A percentile compares a stretch with the other conserved stretches of the same genome.
These are phyloP conservation scores for Pterocarpus santalinus DNA, from an alignment of 306 rosid species.

Conservation along the genomic window DNA sequence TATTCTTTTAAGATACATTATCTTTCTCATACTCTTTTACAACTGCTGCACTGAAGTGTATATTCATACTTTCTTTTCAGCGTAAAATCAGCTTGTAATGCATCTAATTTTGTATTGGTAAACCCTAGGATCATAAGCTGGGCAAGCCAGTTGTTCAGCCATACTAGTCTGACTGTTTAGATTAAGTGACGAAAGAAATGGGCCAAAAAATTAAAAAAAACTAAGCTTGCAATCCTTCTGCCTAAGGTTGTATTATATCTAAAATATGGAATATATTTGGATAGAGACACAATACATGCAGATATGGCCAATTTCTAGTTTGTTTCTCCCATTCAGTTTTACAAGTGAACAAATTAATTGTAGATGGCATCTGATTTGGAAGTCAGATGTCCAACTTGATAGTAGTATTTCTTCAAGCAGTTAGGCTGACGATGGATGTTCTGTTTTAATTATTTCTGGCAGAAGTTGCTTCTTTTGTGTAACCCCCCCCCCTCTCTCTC, in stretches of 20 bases:
- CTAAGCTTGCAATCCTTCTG: background rate
- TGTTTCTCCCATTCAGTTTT: background rate
- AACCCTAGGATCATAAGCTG: slow-evolving; percentile 5
- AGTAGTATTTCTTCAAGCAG: background rate
- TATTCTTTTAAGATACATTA: slow-evolving; percentile 16
- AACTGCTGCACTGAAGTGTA: background rate
- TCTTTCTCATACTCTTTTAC: background rate
- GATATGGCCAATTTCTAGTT: background rate
- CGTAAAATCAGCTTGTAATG: background rate
- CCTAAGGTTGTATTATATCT: background rate
- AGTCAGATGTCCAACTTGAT: slow-evolving; percentile 1
- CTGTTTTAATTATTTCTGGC: too few relatives aligned
- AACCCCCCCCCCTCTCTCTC: too few relatives aligned
- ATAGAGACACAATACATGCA: background rate
- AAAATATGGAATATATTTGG: slow-evolving; percentile 20
- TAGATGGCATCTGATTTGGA: slow-evolving; percentile 27
- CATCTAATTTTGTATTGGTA: background rate
- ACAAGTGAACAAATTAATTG: slow-evolving; percentile 7
- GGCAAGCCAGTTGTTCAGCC: background rate
- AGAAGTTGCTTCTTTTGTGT: too few relatives aligned
- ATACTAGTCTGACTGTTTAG: background rate
- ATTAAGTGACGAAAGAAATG: slow-evolving; percentile 11
- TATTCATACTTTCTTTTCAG: background rate
- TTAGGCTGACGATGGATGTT: background rate
- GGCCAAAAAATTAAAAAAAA: background rate